Percentiles rank a stretch among this genome's conserved stretches.
Conservation (phyloP, 2,329 filamentous ascomycete species). For the Colletotrichum filicis region DNA sequence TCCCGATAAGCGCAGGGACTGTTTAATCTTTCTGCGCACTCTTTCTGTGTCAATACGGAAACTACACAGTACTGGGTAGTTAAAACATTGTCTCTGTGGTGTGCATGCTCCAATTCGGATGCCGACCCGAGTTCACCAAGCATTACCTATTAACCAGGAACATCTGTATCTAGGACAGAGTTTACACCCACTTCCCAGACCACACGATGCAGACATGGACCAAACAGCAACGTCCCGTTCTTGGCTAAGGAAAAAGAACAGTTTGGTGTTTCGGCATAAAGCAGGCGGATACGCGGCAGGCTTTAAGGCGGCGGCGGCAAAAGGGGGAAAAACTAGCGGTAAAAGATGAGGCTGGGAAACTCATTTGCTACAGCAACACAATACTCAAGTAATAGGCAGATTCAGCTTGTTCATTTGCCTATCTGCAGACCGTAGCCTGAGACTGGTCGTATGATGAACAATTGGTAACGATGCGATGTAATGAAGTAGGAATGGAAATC, state of each 20-base stretch:
- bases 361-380: background rate
- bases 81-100: background rate
- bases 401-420: background rate
- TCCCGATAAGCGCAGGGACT: background rate
- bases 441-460: background rate
- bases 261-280: background rate
- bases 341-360: background rate
- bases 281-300: background rate
- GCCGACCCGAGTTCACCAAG: background rate
- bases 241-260: background rate
- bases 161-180: background rate
- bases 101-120: background rate
- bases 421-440: background rate
- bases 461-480: background rate
- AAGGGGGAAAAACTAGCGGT: background rate
- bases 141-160: background rate
- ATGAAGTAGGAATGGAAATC: background rate
- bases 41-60: too few relatives aligned
- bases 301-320: background rate
- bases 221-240: background rate
- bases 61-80: background rate
- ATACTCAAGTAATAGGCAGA: background rate
- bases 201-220: too few relatives aligned
- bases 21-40: background rate
- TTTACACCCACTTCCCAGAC: background rate